Base-by-base conservation (phyloP, 106 monocot genomes). In the Dioscorea dumetorum region DNA sequence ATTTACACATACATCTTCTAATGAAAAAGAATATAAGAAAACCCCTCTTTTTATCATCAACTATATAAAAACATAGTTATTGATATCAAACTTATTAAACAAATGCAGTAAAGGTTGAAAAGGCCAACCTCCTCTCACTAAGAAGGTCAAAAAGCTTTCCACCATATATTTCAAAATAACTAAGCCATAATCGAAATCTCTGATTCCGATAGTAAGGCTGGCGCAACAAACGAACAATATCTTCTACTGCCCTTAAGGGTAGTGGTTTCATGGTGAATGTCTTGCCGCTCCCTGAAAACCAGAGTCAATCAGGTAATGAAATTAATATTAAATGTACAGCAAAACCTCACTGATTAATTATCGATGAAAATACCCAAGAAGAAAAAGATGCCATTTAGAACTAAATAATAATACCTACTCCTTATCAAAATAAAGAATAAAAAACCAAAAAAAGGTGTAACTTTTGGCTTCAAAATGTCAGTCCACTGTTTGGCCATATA, bases 141-240 rank as follows among this genome's bases (percentile, higher is more conserved):
- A 95, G 91, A 64, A 95, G 95, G 80, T 95, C 95, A 76, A 70
- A 95, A 67, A 95, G 88, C 64, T 95, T 97, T 56, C 95, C 95
- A 64, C 95, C 95, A 81, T 97, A 97, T 58, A 97, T 97, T 72
- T 97, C 95, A 72, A 97, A 97, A 76, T 89, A 97, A 68, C 95
- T 97, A 75, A 97, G 85, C 91, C 91, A 97, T 60, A 95, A 72
- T 71, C 86, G 88, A 62, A 91, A 84, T 49, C 73, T 86, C 73
- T 91, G 91, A 71, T 80, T 91, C 9, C 73, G 78, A 20, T 95
- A 95, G 20, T 57, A 18, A 53, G 91, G 83, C 19, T 88, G 81
- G 52, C 79, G 76, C 69, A 95, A 66, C 67, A 84, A 70, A 8
- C 76, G 76, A 64, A 91, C 79, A 74, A 95, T 88, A 51, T 95